A percentile compares a stretch with the other conserved stretches of the same genome.
Conservation (phyloP, 257 asterid species). For the Solanum verrucosum region DNA sequence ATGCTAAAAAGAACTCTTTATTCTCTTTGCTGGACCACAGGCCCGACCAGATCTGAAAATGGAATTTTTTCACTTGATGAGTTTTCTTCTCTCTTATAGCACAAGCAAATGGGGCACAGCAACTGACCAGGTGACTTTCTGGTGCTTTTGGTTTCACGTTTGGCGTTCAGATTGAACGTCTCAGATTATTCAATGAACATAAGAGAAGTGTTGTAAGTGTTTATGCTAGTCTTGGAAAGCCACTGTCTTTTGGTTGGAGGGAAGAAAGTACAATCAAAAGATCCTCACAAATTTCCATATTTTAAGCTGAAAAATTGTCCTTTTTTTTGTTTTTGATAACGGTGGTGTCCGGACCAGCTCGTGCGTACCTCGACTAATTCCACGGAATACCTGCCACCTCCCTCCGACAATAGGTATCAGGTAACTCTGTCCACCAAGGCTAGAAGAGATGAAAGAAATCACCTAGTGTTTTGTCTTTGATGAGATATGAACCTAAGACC, state of each 20-base stretch:
- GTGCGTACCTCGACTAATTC: not conserved
- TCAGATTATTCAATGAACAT: not conserved
- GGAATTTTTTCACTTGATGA: slow-evolving; percentile 95
- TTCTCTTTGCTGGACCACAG: slow-evolving; percentile 33
- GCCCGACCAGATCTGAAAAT: slow-evolving; percentile 92
- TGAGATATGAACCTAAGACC: not conserved
- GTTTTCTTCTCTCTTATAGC: slow-evolving; percentile 91
- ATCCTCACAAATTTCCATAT: not conserved
- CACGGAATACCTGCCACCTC: not conserved
- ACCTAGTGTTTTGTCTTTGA: not conserved
- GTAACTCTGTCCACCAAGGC: not conserved
- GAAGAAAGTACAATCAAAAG: not conserved
- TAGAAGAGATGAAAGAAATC: not conserved
- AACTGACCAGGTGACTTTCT: slow-evolving; percentile 68
- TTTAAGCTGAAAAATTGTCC: not conserved
- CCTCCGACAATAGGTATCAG: not conserved
- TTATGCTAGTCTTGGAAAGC: not conserved
- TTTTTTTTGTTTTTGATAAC: not conserved
- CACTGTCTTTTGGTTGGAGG: not conserved
- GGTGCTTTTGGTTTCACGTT: not conserved
- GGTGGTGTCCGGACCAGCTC: not conserved
- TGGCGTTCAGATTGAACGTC: not conserved
- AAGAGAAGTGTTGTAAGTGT: not conserved
- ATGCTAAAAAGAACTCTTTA: not conserved
- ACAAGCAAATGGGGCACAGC: slow-evolving; percentile 80